Evolutionary conservation across 2,329 filamentous ascomycete species (phyloP).

Genomic region (Claviceps sp.): DNA sequence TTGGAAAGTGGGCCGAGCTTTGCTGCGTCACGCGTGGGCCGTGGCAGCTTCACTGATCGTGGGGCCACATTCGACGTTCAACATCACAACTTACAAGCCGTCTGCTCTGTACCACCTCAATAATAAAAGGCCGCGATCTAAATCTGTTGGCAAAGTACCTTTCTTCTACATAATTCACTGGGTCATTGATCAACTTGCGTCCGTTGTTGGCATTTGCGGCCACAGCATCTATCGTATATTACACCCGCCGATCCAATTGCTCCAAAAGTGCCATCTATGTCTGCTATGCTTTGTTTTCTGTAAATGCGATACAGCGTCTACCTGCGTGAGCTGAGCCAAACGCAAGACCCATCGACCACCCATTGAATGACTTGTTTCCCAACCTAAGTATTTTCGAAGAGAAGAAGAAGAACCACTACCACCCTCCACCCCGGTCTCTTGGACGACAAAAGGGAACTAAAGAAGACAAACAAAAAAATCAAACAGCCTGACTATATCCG

Average conservation of each 20-base stretch:
- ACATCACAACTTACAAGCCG: neutral
- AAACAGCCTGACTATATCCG: slow-evolving; percentile 55
- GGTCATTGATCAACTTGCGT: neutral
- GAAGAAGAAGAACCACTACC: neutral
- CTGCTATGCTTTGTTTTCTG: neutral
- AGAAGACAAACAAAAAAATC: slow-evolving; percentile 8
- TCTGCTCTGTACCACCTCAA: neutral
- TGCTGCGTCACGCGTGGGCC: neutral
- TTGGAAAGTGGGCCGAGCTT: neutral
- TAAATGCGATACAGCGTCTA: neutral
- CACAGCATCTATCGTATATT: neutral
- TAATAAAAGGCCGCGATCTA: too few relatives aligned
- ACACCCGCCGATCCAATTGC: neutral
- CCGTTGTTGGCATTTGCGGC: neutral
- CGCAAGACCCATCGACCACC: neutral
- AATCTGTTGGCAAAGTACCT: neutral
- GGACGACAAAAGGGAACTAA: neutral
- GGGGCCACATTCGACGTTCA: neutral
- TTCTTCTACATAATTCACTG: neutral
- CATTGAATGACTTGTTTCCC: neutral
- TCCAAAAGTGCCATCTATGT: neutral
- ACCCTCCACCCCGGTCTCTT: neutral
- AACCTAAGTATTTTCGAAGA: neutral
- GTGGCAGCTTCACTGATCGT: neutral
- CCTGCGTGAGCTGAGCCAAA: neutral